phyloP scores from a whole-genome alignment of 2,329 filamentous ascomycete genomes.

The Trichoderma sp. region DNA sequence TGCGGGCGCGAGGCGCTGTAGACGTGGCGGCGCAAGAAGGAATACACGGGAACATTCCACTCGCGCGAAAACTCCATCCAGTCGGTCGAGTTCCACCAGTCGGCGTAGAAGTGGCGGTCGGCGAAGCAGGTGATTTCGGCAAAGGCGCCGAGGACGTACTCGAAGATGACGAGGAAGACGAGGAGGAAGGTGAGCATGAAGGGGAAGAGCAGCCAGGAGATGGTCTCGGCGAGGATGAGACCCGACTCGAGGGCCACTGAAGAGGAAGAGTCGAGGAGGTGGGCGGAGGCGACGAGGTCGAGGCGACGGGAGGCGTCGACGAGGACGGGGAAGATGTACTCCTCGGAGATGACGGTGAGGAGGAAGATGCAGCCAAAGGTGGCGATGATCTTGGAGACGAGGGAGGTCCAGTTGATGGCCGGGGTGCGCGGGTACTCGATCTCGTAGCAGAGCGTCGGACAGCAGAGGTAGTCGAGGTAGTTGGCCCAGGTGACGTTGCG shows the following conservation, averaged over 20 bases:
- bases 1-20: slow-evolving; percentile 78
- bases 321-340: slow-evolving; percentile 91
- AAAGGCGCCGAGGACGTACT: slow-evolving; percentile 91
- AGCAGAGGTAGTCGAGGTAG: slow-evolving; percentile 83
- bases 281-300: slow-evolving; percentile 33
- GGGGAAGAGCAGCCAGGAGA: slow-evolving; percentile 88
- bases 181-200: slow-evolving; percentile 96
- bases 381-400: slow-evolving; percentile 81
- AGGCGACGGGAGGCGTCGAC: slow-evolving; percentile 62
- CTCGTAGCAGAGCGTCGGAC: slow-evolving; percentile 96
- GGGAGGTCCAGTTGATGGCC: slow-evolving; percentile 72
- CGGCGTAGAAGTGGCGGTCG: slow-evolving; percentile 87
- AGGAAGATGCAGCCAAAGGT: slow-evolving; percentile 97
- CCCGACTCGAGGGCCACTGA: slow-evolving; percentile 60
- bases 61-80: slow-evolving; percentile 95
- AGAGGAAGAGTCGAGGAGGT: slow-evolving; percentile 42
- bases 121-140: slow-evolving; percentile 92
- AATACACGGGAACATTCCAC: slow-evolving; percentile 97
- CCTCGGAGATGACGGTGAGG: slow-evolving; percentile 84
- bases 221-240: slow-evolving; percentile 83
- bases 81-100: slow-evolving; percentile 76
- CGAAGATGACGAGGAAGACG: slow-evolving; percentile 97
- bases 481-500: slow-evolving; percentile 80
- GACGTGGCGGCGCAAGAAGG: slow-evolving; percentile 91
- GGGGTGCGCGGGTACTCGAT: slow-evolving; percentile 85